These are phyloP conservation scores for Sporopachydermia lactativora DNA, from an alignment of 805 yeast genomes.

Conservation along the genomic window DNA sequence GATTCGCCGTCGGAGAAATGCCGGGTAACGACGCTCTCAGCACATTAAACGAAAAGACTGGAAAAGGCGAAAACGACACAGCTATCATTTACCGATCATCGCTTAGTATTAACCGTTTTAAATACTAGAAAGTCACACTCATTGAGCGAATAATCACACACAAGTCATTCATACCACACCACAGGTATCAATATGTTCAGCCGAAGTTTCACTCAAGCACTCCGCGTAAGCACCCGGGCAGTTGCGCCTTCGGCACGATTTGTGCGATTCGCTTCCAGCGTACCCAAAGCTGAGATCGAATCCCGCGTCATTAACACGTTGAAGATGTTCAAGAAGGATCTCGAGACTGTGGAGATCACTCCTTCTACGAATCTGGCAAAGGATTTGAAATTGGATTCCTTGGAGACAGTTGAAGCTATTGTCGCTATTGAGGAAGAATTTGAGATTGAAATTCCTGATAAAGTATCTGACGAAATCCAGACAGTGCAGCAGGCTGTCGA, in stretches of 20 bases:
- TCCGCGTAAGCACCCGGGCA: slow-evolving; percentile 20
- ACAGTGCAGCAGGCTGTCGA: slow-evolving; percentile 90
- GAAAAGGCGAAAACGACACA: too few species aligned
- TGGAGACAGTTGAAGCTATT: slow-evolving; percentile 89
- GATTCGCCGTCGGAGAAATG: too few species aligned
- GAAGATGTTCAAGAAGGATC: slow-evolving; percentile 47
- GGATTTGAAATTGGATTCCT: slow-evolving; percentile 81
- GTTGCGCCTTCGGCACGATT: too few species aligned
- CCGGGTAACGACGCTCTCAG: too few species aligned
- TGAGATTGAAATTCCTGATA: slow-evolving; percentile 75
- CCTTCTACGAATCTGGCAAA: slow-evolving; percentile 24
- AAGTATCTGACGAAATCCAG: slow-evolving; percentile 85
- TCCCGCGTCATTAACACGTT: slow-evolving; percentile 71
- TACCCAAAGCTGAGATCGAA: slow-evolving; percentile 68
- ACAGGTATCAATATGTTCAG: background rate
- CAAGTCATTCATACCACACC: background rate
- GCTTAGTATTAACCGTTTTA: too few species aligned
- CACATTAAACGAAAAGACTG: too few species aligned
- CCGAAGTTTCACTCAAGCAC: slow-evolving; percentile 2
- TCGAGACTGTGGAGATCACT: slow-evolving; percentile 29
- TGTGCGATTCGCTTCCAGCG: slow-evolving; percentile 17
- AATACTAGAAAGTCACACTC: too few species aligned
- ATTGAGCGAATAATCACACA: too few species aligned
- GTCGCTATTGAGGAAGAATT: slow-evolving; percentile 86
- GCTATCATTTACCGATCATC: too few species aligned